Percentiles rank a stretch among this genome's conserved stretches.
phyloP scores from a whole-genome alignment of 768 basidiomycete species.

The Asterophora parasitica region DNA sequence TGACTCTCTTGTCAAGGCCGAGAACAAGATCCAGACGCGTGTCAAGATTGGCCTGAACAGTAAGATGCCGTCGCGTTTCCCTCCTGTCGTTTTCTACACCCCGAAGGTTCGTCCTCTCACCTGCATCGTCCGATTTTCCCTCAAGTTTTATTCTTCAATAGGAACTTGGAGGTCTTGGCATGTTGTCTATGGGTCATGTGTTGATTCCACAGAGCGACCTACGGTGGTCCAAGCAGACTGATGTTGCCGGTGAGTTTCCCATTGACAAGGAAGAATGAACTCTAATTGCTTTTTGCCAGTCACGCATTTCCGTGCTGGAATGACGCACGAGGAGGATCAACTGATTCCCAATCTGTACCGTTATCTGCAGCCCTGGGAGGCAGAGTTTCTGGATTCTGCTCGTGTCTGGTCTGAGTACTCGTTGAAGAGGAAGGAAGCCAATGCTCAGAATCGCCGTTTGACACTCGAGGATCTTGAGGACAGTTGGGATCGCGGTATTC shows the following conservation, averaged over 20 bases:
- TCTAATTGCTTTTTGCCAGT: constrained; percentile 38
- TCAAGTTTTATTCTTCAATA: constrained; percentile 18
- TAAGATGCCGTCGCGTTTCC: constrained; percentile 99
- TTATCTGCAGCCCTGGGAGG: constrained; percentile 96
- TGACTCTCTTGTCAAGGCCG: constrained; percentile 94
- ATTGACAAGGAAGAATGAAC: background rate
- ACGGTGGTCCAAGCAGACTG: constrained; percentile 97
- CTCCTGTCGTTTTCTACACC: constrained; percentile 93
- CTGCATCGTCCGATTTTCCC: background rate
- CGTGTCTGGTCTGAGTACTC: constrained; percentile 99
- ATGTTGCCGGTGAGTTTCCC: constrained; percentile 65
- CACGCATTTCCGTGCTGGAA: constrained; percentile 98
- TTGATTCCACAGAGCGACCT: constrained; percentile 97
- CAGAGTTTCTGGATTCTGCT: constrained; percentile 95
- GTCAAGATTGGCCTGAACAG: constrained; percentile 99
- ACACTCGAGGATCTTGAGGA: constrained; percentile 98
- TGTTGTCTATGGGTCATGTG: constrained; percentile 99
- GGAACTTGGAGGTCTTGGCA: constrained; percentile 96
- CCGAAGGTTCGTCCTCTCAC: constrained; percentile 57
- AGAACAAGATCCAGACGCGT: constrained; percentile 99
- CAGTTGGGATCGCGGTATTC: constrained; percentile 98
- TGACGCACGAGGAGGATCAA: constrained; percentile 94
- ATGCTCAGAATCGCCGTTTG: constrained; percentile 93
- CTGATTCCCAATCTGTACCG: constrained; percentile 97
- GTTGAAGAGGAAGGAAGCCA: constrained; percentile 99